phyloP scores from a whole-genome alignment of 1,284 basidiomycete genomes.

The Puccinia polysora region DNA sequence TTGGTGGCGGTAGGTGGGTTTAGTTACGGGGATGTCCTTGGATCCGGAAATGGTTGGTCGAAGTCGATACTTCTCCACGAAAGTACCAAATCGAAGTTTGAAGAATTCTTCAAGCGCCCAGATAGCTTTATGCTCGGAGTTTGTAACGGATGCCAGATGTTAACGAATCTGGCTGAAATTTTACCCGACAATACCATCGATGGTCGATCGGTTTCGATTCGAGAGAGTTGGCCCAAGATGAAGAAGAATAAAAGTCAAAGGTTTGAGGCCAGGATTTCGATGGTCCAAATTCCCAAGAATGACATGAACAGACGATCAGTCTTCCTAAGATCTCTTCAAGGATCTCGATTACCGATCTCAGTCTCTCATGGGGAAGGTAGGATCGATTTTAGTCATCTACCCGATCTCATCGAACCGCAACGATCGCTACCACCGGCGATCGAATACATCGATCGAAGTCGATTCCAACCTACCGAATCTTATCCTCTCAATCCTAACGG shows the following conservation, averaged over 20 bases:
- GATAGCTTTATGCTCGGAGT: slow-evolving; percentile 87
- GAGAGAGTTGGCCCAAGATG: slow-evolving; percentile 74
- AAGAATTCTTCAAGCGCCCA: slow-evolving; percentile 70
- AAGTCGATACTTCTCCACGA: slow-evolving; percentile 81
- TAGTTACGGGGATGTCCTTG: slow-evolving; percentile 96
- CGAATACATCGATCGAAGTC: slow-evolving; percentile 68
- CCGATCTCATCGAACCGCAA: slow-evolving; percentile 55
- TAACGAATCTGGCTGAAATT: slow-evolving; percentile 77
- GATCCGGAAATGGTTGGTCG: slow-evolving; percentile 97
- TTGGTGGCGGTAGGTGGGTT: slow-evolving; percentile 95
- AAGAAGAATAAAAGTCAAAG: slow-evolving; percentile 81
- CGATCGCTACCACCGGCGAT: slow-evolving; percentile 60
- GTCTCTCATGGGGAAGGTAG: slow-evolving; percentile 96
- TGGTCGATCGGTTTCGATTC: neutral
- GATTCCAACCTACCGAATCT: slow-evolving; percentile 63
- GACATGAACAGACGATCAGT: slow-evolving; percentile 59
- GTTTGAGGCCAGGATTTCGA: slow-evolving; percentile 80
- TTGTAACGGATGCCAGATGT: slow-evolving; percentile 98
- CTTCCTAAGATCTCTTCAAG: slow-evolving; percentile 82
- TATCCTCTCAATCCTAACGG: slow-evolving; percentile 98
- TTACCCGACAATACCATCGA: slow-evolving; percentile 71
- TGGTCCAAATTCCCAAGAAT: slow-evolving; percentile 64
- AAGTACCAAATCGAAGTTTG: slow-evolving; percentile 69
- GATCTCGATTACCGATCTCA: slow-evolving; percentile 80
- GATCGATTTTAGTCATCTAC: slow-evolving; percentile 63